Conservation (phyloP, 176 grass and related monocot species). For the Typha latifolia region DNA sequence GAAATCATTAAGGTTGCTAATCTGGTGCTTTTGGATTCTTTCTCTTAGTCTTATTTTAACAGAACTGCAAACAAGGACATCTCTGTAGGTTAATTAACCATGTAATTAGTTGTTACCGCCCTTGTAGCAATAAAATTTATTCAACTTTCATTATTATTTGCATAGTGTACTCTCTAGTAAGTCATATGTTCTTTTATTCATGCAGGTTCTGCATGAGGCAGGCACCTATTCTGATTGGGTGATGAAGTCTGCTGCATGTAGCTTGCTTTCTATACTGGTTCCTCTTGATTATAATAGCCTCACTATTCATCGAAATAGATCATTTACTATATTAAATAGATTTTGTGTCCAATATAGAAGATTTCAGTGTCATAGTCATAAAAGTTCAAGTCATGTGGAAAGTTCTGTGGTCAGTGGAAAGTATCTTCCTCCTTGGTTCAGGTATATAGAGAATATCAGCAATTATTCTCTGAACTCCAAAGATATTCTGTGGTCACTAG, state of each 20-base stretch:
- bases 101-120: too few relatives aligned
- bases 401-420: constrained; percentile 6
- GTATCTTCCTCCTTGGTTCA: constrained; percentile 54
- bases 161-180: too few relatives aligned
- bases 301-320: not conserved
- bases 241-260: constrained; percentile 26
- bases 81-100: too few relatives aligned
- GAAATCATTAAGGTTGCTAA: too few relatives aligned
- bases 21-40: too few relatives aligned
- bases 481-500: not conserved
- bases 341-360: not conserved
- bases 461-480: not conserved
- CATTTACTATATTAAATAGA: not conserved
- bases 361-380: not conserved
- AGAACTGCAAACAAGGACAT: too few relatives aligned
- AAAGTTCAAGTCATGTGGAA: constrained; percentile 13
- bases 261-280: constrained; percentile 8
- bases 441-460: constrained; percentile 14
- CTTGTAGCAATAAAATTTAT: too few relatives aligned
- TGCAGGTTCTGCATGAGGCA: not conserved
- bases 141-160: too few relatives aligned
- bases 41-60: too few relatives aligned
- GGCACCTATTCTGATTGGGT: not conserved
- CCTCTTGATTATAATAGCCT: not conserved
- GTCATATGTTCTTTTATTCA: not conserved